Conservation (phyloP, 805 yeast genomes). For the Lipomyces orientalis region DNA sequence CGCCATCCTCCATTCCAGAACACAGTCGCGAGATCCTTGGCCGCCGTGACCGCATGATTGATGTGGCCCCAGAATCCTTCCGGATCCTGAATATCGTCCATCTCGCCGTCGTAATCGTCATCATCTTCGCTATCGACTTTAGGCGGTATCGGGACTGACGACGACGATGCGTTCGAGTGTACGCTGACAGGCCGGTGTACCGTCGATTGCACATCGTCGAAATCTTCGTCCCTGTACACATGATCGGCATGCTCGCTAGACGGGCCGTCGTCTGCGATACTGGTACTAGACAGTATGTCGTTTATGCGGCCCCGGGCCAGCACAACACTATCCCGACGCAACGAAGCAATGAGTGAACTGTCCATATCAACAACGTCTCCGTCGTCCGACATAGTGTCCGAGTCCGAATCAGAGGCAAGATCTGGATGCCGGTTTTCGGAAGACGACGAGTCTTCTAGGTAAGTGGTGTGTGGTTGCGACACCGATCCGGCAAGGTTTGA, state of each 20-base stretch:
- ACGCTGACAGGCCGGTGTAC: neutral
- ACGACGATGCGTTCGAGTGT: constrained; percentile 1
- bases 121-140: neutral
- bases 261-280: constrained; percentile 6
- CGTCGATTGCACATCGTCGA: neutral
- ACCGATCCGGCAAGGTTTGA: constrained; percentile 15
- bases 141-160: constrained; percentile 5
- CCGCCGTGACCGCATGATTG: constrained; percentile 19
- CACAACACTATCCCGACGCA: constrained; percentile 35
- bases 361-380: constrained; percentile 36
- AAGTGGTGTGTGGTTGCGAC: constrained; percentile 12
- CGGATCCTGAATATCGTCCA: constrained; percentile 9
- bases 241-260: neutral
- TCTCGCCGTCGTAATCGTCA: constrained; percentile 6
- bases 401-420: constrained; percentile 9
- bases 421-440: constrained; percentile 9
- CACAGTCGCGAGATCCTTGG: constrained; percentile 24
- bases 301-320: constrained; percentile 34
- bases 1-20: constrained; percentile 29
- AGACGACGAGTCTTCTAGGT: constrained; percentile 11
- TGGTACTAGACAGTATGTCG: constrained; percentile 22
- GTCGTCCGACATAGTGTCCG: constrained; percentile 24
- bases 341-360: constrained; percentile 15
- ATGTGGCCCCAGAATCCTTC: constrained; percentile 26
- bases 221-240: neutral